Conservation (phyloP, 345 rosid species). For the Rhodamnia argentea region DNA sequence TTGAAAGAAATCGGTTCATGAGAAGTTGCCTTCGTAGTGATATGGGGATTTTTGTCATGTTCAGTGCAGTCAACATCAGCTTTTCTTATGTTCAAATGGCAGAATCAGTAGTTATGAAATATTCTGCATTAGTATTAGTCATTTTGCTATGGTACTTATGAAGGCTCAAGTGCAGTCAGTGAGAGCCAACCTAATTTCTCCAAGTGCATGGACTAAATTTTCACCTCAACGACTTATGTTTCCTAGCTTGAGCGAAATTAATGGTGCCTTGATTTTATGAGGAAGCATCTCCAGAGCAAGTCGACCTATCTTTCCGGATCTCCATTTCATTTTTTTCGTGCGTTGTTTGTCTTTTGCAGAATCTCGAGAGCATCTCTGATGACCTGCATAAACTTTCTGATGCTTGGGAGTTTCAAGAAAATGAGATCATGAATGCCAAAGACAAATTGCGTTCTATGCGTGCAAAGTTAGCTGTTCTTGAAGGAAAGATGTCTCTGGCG, state of each 20-base stretch:
- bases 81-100: neutral
- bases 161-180: neutral
- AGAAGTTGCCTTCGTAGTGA: neutral
- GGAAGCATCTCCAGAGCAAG: neutral
- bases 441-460: conserved; percentile 67
- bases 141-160: neutral
- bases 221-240: neutral
- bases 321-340: neutral
- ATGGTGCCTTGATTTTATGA: neutral
- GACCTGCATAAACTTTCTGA: conserved; percentile 51
- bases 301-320: neutral
- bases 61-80: neutral
- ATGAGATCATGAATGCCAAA: conserved; percentile 57
- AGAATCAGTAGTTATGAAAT: neutral
- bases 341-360: conserved; percentile 13
- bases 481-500: conserved; percentile 88
- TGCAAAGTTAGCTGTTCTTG: conserved; percentile 71
- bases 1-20: neutral
- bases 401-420: conserved; percentile 83
- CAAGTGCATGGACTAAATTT: neutral
- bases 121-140: neutral
- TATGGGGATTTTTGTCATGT: neutral
- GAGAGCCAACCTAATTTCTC: neutral
- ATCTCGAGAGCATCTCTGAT: conserved; percentile 15
- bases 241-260: neutral